These are phyloP conservation scores for Trifolium subterraneum DNA, from an alignment of 306 rosid genomes.

Conservation along the genomic window DNA sequence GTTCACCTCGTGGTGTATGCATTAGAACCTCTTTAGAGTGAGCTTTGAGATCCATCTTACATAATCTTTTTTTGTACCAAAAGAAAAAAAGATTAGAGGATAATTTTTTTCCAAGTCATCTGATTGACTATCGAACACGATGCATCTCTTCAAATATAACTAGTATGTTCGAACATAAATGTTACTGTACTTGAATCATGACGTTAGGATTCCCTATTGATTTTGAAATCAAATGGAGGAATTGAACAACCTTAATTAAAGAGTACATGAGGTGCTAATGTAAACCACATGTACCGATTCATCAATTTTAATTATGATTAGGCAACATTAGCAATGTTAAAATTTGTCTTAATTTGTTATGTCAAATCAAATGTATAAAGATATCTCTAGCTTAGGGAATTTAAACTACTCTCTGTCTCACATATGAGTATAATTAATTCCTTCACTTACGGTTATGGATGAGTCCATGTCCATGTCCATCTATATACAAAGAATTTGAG, in stretches of 20 bases:
- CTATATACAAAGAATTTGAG: not conserved
- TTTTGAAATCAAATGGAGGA: not conserved
- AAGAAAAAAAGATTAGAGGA: not conserved
- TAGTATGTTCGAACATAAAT: not conserved
- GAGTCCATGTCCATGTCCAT: not conserved
- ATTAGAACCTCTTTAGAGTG: no score
- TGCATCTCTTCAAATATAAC: not conserved
- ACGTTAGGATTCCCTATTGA: not conserved
- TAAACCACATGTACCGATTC: not conserved
- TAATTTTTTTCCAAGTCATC: not conserved
- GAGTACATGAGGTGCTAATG: not conserved
- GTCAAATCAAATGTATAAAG: conserved; percentile 7
- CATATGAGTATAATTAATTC: not conserved
- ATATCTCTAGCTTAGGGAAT: conserved; percentile 6
- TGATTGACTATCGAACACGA: not conserved
- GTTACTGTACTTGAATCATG: not conserved
- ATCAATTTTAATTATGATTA: not conserved
- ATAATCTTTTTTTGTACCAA: no score
- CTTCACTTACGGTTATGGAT: not conserved
- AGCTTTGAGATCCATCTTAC: no score
- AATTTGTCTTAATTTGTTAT: not conserved
- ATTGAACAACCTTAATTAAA: not conserved
- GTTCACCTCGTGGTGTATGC: no score
- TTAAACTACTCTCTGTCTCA: not conserved
- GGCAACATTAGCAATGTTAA: not conserved